Evolutionary conservation across 1,284 basidiomycete species (phyloP), one percentile per base, ranked within the genome.

Genomic region (Trichosporon sp.): DNA sequence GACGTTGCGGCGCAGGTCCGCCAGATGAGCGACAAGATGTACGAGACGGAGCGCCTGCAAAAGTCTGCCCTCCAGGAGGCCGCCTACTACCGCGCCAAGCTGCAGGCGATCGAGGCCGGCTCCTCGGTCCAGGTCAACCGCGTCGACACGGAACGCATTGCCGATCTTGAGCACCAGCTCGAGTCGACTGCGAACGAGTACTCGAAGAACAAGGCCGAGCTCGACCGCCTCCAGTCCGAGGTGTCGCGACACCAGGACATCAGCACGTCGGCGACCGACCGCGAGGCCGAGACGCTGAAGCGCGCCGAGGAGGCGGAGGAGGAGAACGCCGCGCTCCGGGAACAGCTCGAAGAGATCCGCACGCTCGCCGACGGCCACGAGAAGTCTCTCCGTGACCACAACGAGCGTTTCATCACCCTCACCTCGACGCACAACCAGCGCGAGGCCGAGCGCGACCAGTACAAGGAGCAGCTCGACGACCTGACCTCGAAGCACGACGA

Each of bases 11-110:
- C 68, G 16, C 71, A 73, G 73, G 74, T 75, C 35, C 90, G 88
- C 67, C 86, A 88, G 54, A 90, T 91, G 5, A 93, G 93, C 5
- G 91, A 93, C 59, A 90, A 90, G 65, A 84, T 96, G 5, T 87
- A 88, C 14, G 93, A 95, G 74, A 91, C 92, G 1, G 94, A 98
- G 75, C 89, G 91, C 48, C 85, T 91, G 70, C 91, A 92, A 74
- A 84, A 88, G 4, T 91, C 89, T 66, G 96, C 97, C 0, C 84
- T 94, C 5, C 94, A 99, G 82, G 97, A 99, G 83, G 93, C 96
- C 1, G 93, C 96, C 1, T 99, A 93, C 85, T 98, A 95, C 83
- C 93, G 96, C 65, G 93, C 96, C 65, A 98, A 98, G 85, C 86
- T 97, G 11, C 88, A 90, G 3, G 94, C 96, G 0, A 85, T 94